phyloP scores from a whole-genome alignment of 2,329 filamentous ascomycete species.

The Podosphaera xanthii region DNA sequence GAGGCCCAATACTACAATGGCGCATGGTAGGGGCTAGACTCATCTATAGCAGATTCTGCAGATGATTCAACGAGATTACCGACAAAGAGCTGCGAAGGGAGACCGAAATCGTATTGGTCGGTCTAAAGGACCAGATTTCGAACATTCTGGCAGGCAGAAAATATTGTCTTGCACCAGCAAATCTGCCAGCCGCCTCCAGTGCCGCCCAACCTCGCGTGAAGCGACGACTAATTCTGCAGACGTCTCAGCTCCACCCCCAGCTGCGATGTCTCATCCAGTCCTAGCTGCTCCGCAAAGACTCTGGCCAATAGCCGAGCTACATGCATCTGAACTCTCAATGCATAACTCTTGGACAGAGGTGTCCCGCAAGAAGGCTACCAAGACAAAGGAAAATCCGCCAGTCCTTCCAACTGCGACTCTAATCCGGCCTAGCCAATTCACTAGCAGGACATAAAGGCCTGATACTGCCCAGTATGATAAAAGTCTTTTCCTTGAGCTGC shows the following conservation, averaged over 20 bases:
- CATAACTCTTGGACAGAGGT: too few species aligned
- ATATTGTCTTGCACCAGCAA: too few species aligned
- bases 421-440: not conserved
- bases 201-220: too few species aligned
- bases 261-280: too few species aligned
- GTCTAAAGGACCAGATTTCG: not conserved
- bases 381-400: not conserved
- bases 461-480: not conserved
- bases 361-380: too few species aligned
- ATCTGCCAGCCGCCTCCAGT: too few species aligned
- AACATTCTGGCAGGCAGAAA: too few species aligned
- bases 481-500: not conserved
- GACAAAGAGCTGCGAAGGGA: not conserved
- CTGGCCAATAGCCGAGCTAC: too few species aligned
- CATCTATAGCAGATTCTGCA: not conserved
- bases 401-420: not conserved
- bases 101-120: not conserved
- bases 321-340: too few species aligned
- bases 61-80: not conserved
- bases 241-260: too few species aligned
- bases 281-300: too few species aligned
- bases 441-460: not conserved
- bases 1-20: not conserved
- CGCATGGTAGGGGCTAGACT: not conserved
- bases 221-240: too few species aligned